These are phyloP conservation scores for Scheffersomyces illinoinensis DNA, from an alignment of 1,139 yeast species.

Conservation along the genomic window DNA sequence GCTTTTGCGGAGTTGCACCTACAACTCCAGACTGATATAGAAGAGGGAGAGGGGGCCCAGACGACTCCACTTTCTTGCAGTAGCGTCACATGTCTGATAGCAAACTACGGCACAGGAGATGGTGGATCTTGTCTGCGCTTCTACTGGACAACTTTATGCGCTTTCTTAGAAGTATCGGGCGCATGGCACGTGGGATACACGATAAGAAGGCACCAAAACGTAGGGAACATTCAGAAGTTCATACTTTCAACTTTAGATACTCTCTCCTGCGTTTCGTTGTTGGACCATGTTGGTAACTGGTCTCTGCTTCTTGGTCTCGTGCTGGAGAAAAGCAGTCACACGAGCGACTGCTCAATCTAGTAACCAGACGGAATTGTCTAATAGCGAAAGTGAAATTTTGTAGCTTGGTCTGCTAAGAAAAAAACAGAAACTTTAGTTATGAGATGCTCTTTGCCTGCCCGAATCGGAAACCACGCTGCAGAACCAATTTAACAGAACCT, in stretches of 20 bases:
- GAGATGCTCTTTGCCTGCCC: neutral
- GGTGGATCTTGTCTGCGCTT: neutral
- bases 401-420: neutral
- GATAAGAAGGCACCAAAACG: neutral
- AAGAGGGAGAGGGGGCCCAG: neutral
- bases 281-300: neutral
- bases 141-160: neutral
- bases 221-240: neutral
- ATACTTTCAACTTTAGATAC: too few species aligned
- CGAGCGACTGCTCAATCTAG: neutral
- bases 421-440: neutral
- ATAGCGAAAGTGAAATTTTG: neutral
- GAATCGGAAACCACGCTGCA: neutral
- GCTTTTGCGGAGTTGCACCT: neutral
- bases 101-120: neutral
- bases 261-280: neutral
- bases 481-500: neutral
- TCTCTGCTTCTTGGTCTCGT: neutral
- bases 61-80: neutral
- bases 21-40: neutral
- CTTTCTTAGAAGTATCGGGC: neutral
- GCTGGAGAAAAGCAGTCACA: neutral
- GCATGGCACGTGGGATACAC: neutral
- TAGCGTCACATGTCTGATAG: neutral
- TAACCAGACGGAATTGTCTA: neutral